These are phyloP conservation scores for Thermothelomyces thermophilus DNA, from an alignment of 2,329 filamentous ascomycete species.

Conservation along the genomic window DNA sequence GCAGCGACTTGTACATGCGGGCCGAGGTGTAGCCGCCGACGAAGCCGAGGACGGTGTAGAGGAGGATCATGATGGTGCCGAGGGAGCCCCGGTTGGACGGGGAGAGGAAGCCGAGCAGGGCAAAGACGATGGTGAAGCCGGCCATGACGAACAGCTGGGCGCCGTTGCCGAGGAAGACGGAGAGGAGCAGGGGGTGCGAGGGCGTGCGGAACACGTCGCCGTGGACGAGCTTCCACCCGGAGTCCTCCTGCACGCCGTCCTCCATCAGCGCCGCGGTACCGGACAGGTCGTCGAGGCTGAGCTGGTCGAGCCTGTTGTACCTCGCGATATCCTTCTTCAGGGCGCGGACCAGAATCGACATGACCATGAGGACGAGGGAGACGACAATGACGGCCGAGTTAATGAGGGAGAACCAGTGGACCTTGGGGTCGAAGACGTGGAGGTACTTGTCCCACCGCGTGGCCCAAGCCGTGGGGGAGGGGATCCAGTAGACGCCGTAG, in stretches of 20 bases:
- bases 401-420: constrained; percentile 98
- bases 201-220: constrained; percentile 94
- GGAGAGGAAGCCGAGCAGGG: constrained; percentile 87
- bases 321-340: constrained; percentile 91
- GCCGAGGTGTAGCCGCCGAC: constrained; percentile 87
- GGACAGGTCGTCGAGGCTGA: constrained; percentile 82
- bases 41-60: constrained; percentile 89
- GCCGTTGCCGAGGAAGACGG: constrained; percentile 84
- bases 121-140: constrained; percentile 87
- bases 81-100: constrained; percentile 93
- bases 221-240: constrained; percentile 96
- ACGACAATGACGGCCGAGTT: constrained; percentile 94
- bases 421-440: constrained; percentile 94
- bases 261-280: constrained; percentile 67
- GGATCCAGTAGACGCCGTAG: constrained; percentile 86
- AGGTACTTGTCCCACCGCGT: constrained; percentile 99
- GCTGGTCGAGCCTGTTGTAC: constrained; percentile 90
- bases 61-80: constrained; percentile 84
- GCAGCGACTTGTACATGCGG: constrained; percentile 89
- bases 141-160: constrained; percentile 98
- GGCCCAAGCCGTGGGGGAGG: constrained; percentile 82
- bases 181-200: constrained; percentile 73
- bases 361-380: constrained; percentile 84
- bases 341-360: constrained; percentile 82
- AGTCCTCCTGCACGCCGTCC: constrained; percentile 94